Conservation (phyloP, 495 filamentous ascomycete genomes). For the Schizothecium vesticola region DNA sequence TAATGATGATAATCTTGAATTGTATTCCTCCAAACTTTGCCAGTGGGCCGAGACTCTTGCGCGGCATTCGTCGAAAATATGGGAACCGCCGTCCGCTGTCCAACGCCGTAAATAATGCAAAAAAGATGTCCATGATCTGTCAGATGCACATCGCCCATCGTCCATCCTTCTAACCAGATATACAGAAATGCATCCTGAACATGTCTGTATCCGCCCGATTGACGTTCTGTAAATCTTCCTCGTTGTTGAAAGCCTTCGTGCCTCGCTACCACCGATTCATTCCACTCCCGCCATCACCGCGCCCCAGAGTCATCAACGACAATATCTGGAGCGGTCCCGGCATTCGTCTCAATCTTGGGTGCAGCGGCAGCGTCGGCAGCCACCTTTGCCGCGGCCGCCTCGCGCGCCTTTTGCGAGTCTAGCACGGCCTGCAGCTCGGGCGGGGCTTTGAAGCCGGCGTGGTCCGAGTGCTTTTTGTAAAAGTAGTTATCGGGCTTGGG, state of each 20-base stretch:
- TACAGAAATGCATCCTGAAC: neutral
- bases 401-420: constrained; percentile 43
- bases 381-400: constrained; percentile 29
- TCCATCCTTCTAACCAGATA: neutral
- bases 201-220: neutral
- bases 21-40: neutral
- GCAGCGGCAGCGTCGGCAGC: constrained; percentile 10
- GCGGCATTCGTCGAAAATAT: neutral
- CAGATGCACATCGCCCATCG: neutral
- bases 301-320: constrained; percentile 15
- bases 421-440: constrained; percentile 45
- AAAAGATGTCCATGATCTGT: neutral
- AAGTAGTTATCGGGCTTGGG: constrained; percentile 69
- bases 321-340: constrained; percentile 9
- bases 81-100: neutral
- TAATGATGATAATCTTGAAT: neutral
- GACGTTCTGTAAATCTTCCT: neutral
- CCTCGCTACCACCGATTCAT: neutral
- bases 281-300: constrained; percentile 2
- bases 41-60: neutral
- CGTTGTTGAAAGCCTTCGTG: neutral
- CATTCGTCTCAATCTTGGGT: constrained; percentile 1
- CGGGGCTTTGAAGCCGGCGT: constrained; percentile 52
- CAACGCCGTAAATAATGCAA: constrained; percentile 18
- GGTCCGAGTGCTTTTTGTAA: constrained; percentile 55